phyloP scores from a whole-genome alignment of 768 basidiomycete genomes.

The Phanerodontia chrysosporium region DNA sequence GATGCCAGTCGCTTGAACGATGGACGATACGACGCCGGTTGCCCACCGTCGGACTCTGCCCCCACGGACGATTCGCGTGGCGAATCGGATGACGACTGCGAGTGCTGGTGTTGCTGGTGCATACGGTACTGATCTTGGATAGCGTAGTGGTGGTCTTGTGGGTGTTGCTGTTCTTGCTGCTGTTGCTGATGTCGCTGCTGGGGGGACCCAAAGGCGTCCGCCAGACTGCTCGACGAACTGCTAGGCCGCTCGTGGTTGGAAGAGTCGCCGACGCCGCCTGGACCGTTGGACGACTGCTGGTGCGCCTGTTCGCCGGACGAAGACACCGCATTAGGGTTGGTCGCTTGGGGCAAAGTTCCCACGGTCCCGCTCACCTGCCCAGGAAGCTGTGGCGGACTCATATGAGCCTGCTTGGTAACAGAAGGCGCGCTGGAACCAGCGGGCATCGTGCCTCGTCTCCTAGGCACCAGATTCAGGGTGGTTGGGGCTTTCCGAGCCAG shows the following conservation, averaged over 20 bases:
- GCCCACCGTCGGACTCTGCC: conserved; percentile 28
- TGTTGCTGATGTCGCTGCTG: not conserved
- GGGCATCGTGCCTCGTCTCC: conserved; percentile 21
- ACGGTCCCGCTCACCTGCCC: not conserved
- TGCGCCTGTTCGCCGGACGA: not conserved
- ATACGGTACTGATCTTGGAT: not conserved
- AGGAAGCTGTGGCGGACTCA: conserved; percentile 1
- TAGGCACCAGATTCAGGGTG: conserved; percentile 51
- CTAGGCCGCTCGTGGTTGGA: conserved; percentile 2
- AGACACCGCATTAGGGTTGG: not conserved
- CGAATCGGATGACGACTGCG: conserved; percentile 13
- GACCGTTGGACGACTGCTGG: not conserved
- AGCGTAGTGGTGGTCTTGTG: not conserved
- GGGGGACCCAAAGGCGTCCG: conserved; percentile 34
- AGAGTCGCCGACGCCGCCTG: conserved; percentile 1
- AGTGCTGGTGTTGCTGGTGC: conserved; percentile 15
- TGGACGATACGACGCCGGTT: conserved; percentile 37
- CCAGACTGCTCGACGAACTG: conserved; percentile 33
- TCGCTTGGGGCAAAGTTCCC: conserved; percentile 6
- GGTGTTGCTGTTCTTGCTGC: not conserved
- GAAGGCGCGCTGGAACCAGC: not conserved
- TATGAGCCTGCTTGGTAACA: not conserved
- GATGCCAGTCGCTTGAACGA: conserved; percentile 72
- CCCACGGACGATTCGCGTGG: conserved; percentile 21
- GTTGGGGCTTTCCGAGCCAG: conserved; percentile 62